These are phyloP conservation scores for Lachnum nothofagi DNA, from an alignment of 2,329 filamentous ascomycete species.

Conservation along the genomic window DNA sequence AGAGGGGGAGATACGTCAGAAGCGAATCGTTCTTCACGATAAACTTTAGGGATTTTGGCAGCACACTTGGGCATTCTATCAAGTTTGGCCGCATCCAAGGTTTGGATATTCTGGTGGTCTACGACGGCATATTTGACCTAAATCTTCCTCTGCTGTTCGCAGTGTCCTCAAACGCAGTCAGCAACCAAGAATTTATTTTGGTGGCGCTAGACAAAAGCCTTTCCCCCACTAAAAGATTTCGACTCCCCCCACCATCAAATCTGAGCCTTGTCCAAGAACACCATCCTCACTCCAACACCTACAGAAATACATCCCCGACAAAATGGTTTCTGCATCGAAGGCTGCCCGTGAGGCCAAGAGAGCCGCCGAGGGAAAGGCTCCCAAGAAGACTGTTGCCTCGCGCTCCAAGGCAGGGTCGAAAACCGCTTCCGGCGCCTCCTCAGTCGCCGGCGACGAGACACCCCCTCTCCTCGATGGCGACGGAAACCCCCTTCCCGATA, in stretches of 20 bases:
- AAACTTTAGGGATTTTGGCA: too few species aligned
- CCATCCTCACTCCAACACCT: neutral
- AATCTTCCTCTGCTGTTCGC: neutral
- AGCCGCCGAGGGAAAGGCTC: slow-evolving; percentile 66
- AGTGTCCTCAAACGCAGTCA: neutral
- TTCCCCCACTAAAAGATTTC: neutral
- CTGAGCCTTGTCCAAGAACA: neutral
- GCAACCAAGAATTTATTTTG: neutral
- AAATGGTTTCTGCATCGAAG: slow-evolving; percentile 65
- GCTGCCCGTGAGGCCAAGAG: slow-evolving; percentile 68
- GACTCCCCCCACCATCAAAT: neutral
- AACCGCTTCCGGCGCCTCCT: slow-evolving; percentile 56
- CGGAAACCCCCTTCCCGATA: slow-evolving; percentile 47
- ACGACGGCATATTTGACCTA: too few species aligned
- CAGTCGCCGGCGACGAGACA: slow-evolving; percentile 64
- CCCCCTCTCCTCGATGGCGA: slow-evolving; percentile 58
- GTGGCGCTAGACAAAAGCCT: neutral
- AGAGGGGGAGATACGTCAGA: neutral
- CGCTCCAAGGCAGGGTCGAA: slow-evolving; percentile 64
- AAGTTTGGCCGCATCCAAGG: too few species aligned
- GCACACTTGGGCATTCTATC: too few species aligned
- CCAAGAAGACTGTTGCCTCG: slow-evolving; percentile 71
- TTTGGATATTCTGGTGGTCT: too few species aligned
- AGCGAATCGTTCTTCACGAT: neutral
- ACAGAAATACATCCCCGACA: slow-evolving; percentile 27